phyloP scores from a whole-genome alignment of 228 moss, liverwort and hornwort species.

The Sphagnum magellanicum region DNA sequence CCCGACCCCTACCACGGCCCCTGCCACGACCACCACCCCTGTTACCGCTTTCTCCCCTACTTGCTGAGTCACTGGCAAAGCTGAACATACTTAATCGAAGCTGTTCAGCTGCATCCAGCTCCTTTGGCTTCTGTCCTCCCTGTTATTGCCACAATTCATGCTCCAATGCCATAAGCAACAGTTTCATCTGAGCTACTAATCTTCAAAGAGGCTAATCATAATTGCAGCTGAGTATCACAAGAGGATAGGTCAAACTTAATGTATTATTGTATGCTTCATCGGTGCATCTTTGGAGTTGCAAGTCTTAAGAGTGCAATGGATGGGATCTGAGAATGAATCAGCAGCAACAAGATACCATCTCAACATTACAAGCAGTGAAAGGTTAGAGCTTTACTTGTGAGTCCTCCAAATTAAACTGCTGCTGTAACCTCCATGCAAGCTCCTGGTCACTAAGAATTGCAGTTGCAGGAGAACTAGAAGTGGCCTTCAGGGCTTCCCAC shows the following conservation, averaged over 20 bases:
- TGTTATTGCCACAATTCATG: conserved; percentile 9
- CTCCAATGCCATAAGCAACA: too few relatives aligned
- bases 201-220: too few relatives aligned
- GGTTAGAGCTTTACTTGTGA: conserved; percentile 27
- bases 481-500: conserved; percentile 71
- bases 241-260: too few relatives aligned
- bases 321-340: too few relatives aligned
- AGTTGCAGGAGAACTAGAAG: conserved; percentile 14
- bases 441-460: conserved; percentile 51
- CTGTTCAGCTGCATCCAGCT: conserved; percentile 63
- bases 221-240: too few relatives aligned
- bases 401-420: conserved; percentile 69
- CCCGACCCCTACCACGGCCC: conserved; percentile 50
- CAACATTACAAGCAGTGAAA: not conserved
- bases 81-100: conserved; percentile 81
- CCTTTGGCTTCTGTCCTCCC: conserved; percentile 30
- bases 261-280: too few relatives aligned
- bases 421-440: conserved; percentile 66
- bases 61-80: conserved; percentile 46
- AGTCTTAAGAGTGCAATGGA: too few relatives aligned
- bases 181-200: too few relatives aligned
- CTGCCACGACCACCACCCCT: conserved; percentile 57
- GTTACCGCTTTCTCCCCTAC: conserved; percentile 31
- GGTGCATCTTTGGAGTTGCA: too few relatives aligned
- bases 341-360: too few relatives aligned